A percentile compares a stretch with the other conserved stretches of the same genome.
These are phyloP conservation scores for Phylloporus sp. DNA, from an alignment of 768 basidiomycete genomes.

Conservation along the genomic window DNA sequence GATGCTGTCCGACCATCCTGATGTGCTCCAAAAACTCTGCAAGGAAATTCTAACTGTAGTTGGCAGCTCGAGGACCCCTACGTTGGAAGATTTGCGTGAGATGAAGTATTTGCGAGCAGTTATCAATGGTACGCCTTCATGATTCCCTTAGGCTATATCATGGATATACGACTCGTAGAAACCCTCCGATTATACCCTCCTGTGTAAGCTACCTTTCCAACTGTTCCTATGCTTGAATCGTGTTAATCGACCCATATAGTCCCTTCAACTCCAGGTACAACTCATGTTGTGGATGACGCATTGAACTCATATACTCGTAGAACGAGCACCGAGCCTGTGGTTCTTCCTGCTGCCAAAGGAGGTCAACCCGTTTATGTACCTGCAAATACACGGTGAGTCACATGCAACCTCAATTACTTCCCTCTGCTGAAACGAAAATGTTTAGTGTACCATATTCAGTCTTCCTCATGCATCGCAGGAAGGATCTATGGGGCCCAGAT, in stretches of 20 bases:
- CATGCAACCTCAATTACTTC: not conserved
- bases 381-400: conserved; percentile 27
- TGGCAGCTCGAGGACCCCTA: conserved; percentile 26
- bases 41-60: conserved; percentile 28
- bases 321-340: conserved; percentile 17
- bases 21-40: conserved; percentile 27
- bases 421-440: not conserved
- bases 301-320: conserved; percentile 10
- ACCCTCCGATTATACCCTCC: conserved; percentile 28
- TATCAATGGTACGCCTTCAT: conserved; percentile 27
- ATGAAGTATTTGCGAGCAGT: conserved; percentile 43
- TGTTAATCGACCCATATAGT: conserved; percentile 9
- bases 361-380: conserved; percentile 33
- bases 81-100: conserved; percentile 27
- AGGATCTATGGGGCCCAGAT: conserved; percentile 46
- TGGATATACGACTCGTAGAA: conserved; percentile 16
- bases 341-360: conserved; percentile 23
- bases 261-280: conserved; percentile 24
- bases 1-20: conserved; percentile 40
- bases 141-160: not conserved
- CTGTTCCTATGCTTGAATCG: not conserved
- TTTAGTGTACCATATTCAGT: conserved; percentile 44
- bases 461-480: conserved; percentile 51
- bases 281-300: not conserved
- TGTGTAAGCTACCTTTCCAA: conserved; percentile 24